A percentile compares a stretch with the other conserved stretches of the same genome.
Conservation (phyloP, 139 green algal genomes). For the Volvox africanus region DNA sequence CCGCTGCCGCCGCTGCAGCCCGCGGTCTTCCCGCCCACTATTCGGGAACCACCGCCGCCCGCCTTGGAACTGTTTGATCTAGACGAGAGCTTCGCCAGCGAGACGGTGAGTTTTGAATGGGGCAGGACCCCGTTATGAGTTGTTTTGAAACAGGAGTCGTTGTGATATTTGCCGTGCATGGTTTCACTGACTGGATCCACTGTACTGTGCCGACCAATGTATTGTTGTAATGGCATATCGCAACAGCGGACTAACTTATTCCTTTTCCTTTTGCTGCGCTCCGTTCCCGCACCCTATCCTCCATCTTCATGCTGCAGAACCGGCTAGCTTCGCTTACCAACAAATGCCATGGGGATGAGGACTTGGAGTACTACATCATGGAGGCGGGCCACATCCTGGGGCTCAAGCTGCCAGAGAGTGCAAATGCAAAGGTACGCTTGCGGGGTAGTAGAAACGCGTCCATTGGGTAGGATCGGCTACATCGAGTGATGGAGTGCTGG, state of each 20-base stretch:
- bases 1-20: conserved; percentile 86
- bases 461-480: too few species aligned
- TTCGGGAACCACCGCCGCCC: conserved; percentile 81
- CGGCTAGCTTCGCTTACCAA: conserved; percentile 78
- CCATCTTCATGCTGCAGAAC: conserved; percentile 53
- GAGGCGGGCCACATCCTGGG: conserved; percentile 80
- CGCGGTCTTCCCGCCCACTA: conserved; percentile 84
- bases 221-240: too few species aligned
- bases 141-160: too few species aligned
- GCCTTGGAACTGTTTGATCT: conserved; percentile 91
- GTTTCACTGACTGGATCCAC: too few species aligned
- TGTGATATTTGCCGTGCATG: too few species aligned
- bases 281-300: background rate
- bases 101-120: conserved; percentile 57
- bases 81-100: conserved; percentile 83
- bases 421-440: conserved; percentile 42
- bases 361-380: conserved; percentile 84
- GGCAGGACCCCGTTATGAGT: too few species aligned
- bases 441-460: too few species aligned
- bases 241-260: too few species aligned
- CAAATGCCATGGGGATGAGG: conserved; percentile 76
- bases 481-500: too few species aligned
- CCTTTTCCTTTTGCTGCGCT: too few species aligned
- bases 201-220: too few species aligned
- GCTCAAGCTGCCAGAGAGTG: conserved; percentile 53